phyloP scores from a whole-genome alignment of 805 yeast genomes.

The Candida easanensis region DNA sequence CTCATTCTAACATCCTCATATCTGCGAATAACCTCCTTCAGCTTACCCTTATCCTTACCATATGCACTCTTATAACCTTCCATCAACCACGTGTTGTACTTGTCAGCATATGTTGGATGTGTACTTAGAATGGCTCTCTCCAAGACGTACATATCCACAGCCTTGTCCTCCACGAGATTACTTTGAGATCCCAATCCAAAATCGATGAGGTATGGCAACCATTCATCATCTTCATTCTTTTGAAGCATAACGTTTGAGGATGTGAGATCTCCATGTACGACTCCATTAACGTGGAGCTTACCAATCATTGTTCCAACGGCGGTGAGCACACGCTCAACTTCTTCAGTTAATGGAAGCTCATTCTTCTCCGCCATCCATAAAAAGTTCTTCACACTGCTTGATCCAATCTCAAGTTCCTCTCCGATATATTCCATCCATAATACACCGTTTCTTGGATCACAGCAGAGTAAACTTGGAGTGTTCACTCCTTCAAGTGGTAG shows the following conservation, averaged over 20 bases:
- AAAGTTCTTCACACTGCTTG: conserved; percentile 69
- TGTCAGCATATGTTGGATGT: conserved; percentile 69
- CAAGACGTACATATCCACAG: conserved; percentile 93
- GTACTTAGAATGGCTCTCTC: conserved; percentile 92
- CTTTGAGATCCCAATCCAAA: conserved; percentile 87
- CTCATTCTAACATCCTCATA: conserved; percentile 84
- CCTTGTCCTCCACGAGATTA: conserved; percentile 81
- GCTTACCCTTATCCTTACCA: conserved; percentile 35
- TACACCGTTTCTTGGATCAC: conserved; percentile 75
- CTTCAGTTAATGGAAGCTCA: conserved; percentile 34
- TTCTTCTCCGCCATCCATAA: conserved; percentile 63
- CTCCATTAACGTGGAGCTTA: conserved; percentile 66
- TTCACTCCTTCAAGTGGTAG: conserved; percentile 44
- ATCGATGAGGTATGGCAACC: conserved; percentile 71
- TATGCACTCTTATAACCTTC: conserved; percentile 59
- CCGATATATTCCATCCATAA: conserved; percentile 88
- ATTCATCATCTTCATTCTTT: conserved; percentile 9
- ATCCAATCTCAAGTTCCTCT: conserved; percentile 44
- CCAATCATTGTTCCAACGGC: conserved; percentile 70
- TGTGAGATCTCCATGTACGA: conserved; percentile 93
- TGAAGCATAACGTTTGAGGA: conserved; percentile 75
- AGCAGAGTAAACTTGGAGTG: conserved; percentile 71
- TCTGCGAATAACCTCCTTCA: conserved; percentile 55
- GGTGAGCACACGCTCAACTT: conserved; percentile 43
- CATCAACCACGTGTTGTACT: conserved; percentile 67